A percentile compares a stretch with the other conserved stretches of the same genome.
These are phyloP conservation scores for Kodamaea lidongshanica DNA, from an alignment of 805 yeast genomes.

Conservation along the genomic window DNA sequence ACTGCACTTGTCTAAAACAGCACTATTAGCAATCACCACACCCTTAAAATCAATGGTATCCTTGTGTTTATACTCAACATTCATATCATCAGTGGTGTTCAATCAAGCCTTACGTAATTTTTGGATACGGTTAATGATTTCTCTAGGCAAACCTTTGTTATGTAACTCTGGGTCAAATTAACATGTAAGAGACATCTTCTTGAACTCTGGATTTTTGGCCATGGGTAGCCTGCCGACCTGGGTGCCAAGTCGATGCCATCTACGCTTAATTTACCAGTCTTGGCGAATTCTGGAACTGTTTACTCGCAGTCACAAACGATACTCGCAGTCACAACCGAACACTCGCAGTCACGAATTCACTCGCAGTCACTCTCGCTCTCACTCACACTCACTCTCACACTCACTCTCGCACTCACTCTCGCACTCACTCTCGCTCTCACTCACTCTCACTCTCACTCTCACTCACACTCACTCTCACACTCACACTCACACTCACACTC, in stretches of 20 bases:
- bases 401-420: too few species aligned
- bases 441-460: too few species aligned
- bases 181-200: slow-evolving; percentile 86
- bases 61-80: slow-evolving; percentile 68
- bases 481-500: too few species aligned
- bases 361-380: too few species aligned
- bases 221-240: slow-evolving; percentile 52
- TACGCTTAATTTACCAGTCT: slow-evolving; percentile 69
- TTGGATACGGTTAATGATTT: slow-evolving; percentile 93
- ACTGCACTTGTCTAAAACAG: slow-evolving; percentile 69
- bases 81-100: slow-evolving; percentile 90
- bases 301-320: too few species aligned
- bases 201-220: slow-evolving; percentile 88
- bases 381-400: too few species aligned
- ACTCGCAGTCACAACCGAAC: too few species aligned
- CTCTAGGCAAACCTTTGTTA: slow-evolving; percentile 95
- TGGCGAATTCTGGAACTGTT: slow-evolving; percentile 69
- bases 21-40: slow-evolving; percentile 59
- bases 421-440: too few species aligned
- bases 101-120: slow-evolving; percentile 92
- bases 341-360: too few species aligned
- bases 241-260: slow-evolving; percentile 85
- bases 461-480: too few species aligned
- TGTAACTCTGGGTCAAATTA: slow-evolving; percentile 78
- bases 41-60: slow-evolving; percentile 61